These are phyloP conservation scores for Waltergamsia citrina DNA, from an alignment of 2,329 filamentous ascomycete species.

Conservation along the genomic window DNA sequence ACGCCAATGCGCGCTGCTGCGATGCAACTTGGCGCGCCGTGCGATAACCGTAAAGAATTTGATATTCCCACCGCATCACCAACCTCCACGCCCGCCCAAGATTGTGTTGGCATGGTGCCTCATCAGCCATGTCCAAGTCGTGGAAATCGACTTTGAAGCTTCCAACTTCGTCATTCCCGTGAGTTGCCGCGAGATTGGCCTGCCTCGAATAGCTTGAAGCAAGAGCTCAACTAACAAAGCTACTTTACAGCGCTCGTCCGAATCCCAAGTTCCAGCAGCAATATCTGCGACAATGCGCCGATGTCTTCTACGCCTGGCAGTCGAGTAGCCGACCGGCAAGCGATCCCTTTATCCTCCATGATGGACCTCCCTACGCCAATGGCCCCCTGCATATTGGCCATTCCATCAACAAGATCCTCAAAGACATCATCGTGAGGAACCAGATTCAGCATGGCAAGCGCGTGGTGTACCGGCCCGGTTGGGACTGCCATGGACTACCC, in stretches of 20 bases:
- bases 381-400: constrained; percentile 86
- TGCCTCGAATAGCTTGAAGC: neutral
- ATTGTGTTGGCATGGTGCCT: constrained; percentile 19
- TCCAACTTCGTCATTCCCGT: constrained; percentile 68
- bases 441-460: constrained; percentile 63
- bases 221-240: constrained; percentile 3
- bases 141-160: constrained; percentile 69
- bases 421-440: constrained; percentile 82
- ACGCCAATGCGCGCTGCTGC: too few species aligned
- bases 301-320: constrained; percentile 89
- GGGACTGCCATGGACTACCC: constrained; percentile 95
- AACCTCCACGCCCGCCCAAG: too few species aligned
- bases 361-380: constrained; percentile 96
- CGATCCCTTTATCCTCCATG: constrained; percentile 71
- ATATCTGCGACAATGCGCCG: constrained; percentile 70
- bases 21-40: too few species aligned
- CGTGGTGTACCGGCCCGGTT: constrained; percentile 80
- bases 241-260: constrained; percentile 39
- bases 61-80: too few species aligned
- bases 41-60: too few species aligned
- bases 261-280: constrained; percentile 35
- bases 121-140: constrained; percentile 38
- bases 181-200: constrained; percentile 17
- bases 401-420: constrained; percentile 92
- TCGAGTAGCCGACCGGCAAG: constrained; percentile 37